Evolutionary conservation across 1,139 yeast species (phyloP), one percentile per base, ranked within the genome.

Genomic region (Debaryomyces psychrophilus): DNA sequence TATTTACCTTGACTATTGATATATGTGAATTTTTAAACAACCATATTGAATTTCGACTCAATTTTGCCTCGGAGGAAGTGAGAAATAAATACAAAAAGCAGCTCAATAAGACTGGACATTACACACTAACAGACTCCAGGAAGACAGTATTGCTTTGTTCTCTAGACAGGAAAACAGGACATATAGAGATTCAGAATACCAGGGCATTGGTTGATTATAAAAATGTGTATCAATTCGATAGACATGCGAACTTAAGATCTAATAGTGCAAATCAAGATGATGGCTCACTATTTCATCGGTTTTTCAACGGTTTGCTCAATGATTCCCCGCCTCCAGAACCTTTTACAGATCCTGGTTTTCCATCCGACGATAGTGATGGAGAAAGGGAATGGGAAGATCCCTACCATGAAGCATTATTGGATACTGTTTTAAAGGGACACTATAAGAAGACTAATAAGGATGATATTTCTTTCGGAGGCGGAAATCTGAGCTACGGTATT

Each of bases 1-100:
- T 73, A 27, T 69, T 71, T 52, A 65, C 68, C 2, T 44, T 70
- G 36, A 59, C 59, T 17, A 54, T 73, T 15, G 66, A 71, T 45
- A 43, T 68, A 15, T 54, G 62, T n/a, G 52, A 59, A 26, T 57
- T 60, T 27, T 53, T 69, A 38, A 63, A 65, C 45, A 39, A 46
- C 6, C 48, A 43, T 20, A 41, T 53, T 38, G 40, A 39, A 12
- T 44, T 36, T 31, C 41, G 41, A 17, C 46, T 50, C 31, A 28
- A 31, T 8, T 44, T 36, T 34, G 26, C 44, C 23, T 12, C 50
- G 8, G 41, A 36, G 5, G 42, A 43, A 14, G 23, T 37, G 27
- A 43, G 15, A 12, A 46, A 27, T 12, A 47, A 47, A 35, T 47
- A 46, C 28, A 23, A 31, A 17, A 41, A 40, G 8, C 44, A 44